Percentiles rank a stretch among this genome's conserved stretches.
Conservation (phyloP, 1,284 basidiomycete genomes). For the Sparassis latifolia region DNA sequence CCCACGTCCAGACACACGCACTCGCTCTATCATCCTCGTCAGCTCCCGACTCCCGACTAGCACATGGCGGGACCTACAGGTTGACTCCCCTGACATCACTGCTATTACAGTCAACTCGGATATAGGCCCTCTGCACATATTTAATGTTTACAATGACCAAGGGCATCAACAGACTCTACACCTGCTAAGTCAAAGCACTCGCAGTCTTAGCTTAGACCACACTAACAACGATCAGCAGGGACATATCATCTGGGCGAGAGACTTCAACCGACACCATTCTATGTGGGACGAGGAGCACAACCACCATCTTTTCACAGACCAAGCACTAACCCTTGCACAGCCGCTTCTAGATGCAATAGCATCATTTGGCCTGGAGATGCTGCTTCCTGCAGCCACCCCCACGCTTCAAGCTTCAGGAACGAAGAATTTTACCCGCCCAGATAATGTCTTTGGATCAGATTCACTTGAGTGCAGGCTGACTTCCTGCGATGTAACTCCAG, state of each 20-base stretch:
- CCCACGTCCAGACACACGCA: slow-evolving; percentile 6
- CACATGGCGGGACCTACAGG: slow-evolving; percentile 16
- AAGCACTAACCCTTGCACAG: slow-evolving; percentile 12
- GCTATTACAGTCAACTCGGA: slow-evolving; percentile 16
- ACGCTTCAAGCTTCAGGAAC: slow-evolving; percentile 21
- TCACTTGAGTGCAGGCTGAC: slow-evolving; percentile 11
- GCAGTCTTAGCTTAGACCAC: too few relatives aligned
- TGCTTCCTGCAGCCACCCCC: slow-evolving; percentile 22
- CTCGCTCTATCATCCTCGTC: slow-evolving; percentile 25
- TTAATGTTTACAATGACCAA: slow-evolving; percentile 34
- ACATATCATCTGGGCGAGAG: slow-evolving; percentile 30
- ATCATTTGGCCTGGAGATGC: slow-evolving; percentile 17
- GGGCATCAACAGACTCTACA: slow-evolving; percentile 15
- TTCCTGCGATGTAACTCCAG: slow-evolving; percentile 11
- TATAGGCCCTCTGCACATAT: slow-evolving; percentile 13
- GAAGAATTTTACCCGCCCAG: slow-evolving; percentile 24
- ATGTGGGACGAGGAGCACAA: slow-evolving; percentile 37
- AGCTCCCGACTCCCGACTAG: slow-evolving; percentile 21
- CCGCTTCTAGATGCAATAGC: slow-evolving; percentile 16
- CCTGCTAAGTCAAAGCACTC: slow-evolving; percentile 2
- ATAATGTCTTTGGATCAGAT: slow-evolving; percentile 28
- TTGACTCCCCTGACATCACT: slow-evolving; percentile 22
- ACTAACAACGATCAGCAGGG: slow-evolving; percentile 4
- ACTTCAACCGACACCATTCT: slow-evolving; percentile 46
- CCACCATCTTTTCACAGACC: slow-evolving; percentile 27